phyloP scores from a whole-genome alignment of 2,329 filamentous ascomycete genomes.

The Biscogniauxia sp. region DNA sequence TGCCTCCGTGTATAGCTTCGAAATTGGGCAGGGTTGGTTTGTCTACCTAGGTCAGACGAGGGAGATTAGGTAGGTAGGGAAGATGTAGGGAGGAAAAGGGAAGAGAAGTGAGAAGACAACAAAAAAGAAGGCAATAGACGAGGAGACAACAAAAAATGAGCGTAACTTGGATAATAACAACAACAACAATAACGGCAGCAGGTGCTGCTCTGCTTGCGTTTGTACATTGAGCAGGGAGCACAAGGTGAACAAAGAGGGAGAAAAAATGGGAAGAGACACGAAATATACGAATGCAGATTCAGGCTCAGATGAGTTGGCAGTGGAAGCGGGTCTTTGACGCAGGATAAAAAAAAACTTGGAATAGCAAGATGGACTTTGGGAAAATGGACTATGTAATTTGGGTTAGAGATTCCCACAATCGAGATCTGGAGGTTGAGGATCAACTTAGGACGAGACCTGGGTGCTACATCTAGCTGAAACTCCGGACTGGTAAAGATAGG shows the following conservation, averaged over 20 bases:
- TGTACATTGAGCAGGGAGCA: background rate
- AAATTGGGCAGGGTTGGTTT: too few species aligned
- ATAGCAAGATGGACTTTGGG: background rate
- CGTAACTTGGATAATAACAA: background rate
- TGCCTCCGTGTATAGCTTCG: too few species aligned
- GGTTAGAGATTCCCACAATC: constrained; percentile 1
- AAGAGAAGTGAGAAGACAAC: background rate
- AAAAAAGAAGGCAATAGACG: background rate
- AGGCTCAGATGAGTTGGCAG: background rate
- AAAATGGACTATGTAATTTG: background rate
- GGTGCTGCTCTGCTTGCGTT: background rate
- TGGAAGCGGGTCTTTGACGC: background rate
- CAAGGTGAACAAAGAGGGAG: background rate
- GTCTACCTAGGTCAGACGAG: too few species aligned
- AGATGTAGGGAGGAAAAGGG: background rate
- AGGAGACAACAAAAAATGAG: background rate
- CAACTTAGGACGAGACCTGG: constrained; percentile 15
- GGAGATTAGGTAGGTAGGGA: background rate
- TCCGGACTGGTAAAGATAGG: constrained; percentile 17
- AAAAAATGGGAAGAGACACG: background rate
- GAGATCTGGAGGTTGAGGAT: constrained; percentile 8
- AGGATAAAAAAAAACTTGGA: constrained; percentile 3
- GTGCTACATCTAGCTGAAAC: constrained; percentile 13
- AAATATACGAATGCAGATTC: background rate
- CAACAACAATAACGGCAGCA: background rate